These are phyloP conservation scores for Tricholoma sp. DNA, from an alignment of 768 basidiomycete genomes.

Conservation along the genomic window DNA sequence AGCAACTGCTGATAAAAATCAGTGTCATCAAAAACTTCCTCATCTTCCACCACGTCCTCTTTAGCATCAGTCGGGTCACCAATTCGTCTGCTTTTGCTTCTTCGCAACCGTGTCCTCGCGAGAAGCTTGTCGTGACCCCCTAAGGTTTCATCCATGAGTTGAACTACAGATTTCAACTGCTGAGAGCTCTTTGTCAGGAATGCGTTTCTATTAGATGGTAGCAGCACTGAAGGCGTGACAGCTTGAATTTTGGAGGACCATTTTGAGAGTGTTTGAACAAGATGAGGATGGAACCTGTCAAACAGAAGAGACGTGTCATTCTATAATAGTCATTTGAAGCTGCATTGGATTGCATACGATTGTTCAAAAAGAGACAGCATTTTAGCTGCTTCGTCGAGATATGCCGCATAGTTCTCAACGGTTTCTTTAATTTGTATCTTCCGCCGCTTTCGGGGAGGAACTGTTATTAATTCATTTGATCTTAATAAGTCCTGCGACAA, in stretches of 20 bases:
- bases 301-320: neutral
- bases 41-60: conserved; percentile 29
- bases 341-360: conserved; percentile 33
- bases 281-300: conserved; percentile 55
- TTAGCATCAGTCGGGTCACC: conserved; percentile 25
- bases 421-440: conserved; percentile 32
- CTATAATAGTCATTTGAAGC: neutral
- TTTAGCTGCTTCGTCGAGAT: conserved; percentile 38
- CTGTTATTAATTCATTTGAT: conserved; percentile 40
- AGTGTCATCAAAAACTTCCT: conserved; percentile 75
- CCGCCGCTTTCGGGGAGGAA: conserved; percentile 55
- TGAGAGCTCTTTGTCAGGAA: conserved; percentile 55
- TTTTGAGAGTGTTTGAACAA: conserved; percentile 77
- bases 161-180: conserved; percentile 57
- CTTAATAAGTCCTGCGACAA: conserved; percentile 37
- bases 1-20: conserved; percentile 93
- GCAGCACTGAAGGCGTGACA: conserved; percentile 73
- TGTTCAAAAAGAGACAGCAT: conserved; percentile 44
- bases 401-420: conserved; percentile 25
- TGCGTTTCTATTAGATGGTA: conserved; percentile 63
- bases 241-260: conserved; percentile 97
- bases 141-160: conserved; percentile 75
- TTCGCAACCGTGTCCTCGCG: conserved; percentile 53
- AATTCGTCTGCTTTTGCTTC: conserved; percentile 44
- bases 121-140: conserved; percentile 53